Evolutionary conservation across 257 asterid species (phyloP), one percentile per base, ranked within the genome.

Genomic region (Petunia secreta): DNA sequence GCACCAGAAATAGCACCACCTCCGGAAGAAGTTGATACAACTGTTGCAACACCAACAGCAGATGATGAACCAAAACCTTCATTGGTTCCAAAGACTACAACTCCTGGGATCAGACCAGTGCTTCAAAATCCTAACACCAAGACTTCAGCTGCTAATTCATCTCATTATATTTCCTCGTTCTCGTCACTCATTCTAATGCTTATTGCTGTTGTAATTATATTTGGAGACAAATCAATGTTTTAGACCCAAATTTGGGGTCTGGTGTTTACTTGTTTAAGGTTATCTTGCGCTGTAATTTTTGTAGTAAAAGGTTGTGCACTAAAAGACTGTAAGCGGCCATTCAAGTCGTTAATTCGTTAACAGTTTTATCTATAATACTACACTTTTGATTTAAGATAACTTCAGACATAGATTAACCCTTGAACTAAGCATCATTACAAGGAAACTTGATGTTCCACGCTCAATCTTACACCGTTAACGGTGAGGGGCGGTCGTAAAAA

Each of bases 71-170:
- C 93, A 4, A 74, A 58, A 71, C 76, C 76, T 46, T 52, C 87
- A 11, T 81, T 82, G 77, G 85, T 86, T 41, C 94, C 94, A 13
- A 81, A 75, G 75, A 87, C 86, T 58, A 87, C 85, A 85, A 87
- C 91, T 25, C 43, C 75, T 6, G 88, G 90, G 68, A 83, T 87
- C 64, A 84, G 89, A 79, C 97, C 98, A 8, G 88, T 90, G 79
- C 60, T 87, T 80, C 77, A 59, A 57, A 84, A 74, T 60, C 85
- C 87, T 6, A 80, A 66, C 39, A 83, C 90, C 65, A 85, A 44
- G 10, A 77, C 59, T 46, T 88, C 92, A 44, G 86, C 87, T 52
- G 80, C 93, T 25, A 80, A 8, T 74, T 57, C 81, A 7, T 82
- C 89, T 14, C 4, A 79, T 41, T 6, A 3, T 76, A 76, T 76